Base-by-base conservation (phyloP, 1,139 yeast genomes). In the Entelexis sorbosivorans region DNA sequence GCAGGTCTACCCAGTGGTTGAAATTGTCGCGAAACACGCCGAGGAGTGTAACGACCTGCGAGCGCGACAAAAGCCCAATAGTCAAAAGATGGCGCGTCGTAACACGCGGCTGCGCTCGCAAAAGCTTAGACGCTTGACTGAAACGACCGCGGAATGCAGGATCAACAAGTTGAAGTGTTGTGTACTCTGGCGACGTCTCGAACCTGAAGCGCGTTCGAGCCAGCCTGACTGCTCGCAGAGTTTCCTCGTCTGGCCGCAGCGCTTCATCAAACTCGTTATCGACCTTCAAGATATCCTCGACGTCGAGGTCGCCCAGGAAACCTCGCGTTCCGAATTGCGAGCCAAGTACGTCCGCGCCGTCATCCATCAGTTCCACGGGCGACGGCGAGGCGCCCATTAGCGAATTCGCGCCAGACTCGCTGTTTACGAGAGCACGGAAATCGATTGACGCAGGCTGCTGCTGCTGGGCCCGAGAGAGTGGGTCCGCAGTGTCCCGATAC, bases 1-100 rank as follows among this genome's bases (percentile, higher is more conserved):
- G 88, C 51, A 84, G 78, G 53, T 85, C 79, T 3, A 82, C 81
- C 94, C 94, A 84, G 38, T 85, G 70, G 10, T 88, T 87, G 61
- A 81, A 83, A 60, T 82, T 74, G 52, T 79, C 75, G 47, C 84
- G 69, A 62, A 84, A 84, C 51, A 75, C 76, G 49, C 73, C 72
- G 58, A 84, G 66, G 38, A 83, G 64, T 33, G 71, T 72, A 9
- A 73, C 60, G 0, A 77, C 77, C 58, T 81, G 80, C 3, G 65
- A 64, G 46, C 72, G 64, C 0, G 78, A 63, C n/a, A 84, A 59
- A 8, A 82, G 68, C 2, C 78, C 77, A 36, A 73, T 59, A 1
- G 72, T 60, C 2, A 81, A 70, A 2, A 78, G 63, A 58, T 79
- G 81, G 24, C 48, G 47, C 8, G 49, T n/a, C 13, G 47, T 28